Evolutionary conservation across 2,329 filamentous ascomycete genomes (phyloP), one percentile per base, ranked within the genome.

Genomic region (Byssothecium circinans): DNA sequence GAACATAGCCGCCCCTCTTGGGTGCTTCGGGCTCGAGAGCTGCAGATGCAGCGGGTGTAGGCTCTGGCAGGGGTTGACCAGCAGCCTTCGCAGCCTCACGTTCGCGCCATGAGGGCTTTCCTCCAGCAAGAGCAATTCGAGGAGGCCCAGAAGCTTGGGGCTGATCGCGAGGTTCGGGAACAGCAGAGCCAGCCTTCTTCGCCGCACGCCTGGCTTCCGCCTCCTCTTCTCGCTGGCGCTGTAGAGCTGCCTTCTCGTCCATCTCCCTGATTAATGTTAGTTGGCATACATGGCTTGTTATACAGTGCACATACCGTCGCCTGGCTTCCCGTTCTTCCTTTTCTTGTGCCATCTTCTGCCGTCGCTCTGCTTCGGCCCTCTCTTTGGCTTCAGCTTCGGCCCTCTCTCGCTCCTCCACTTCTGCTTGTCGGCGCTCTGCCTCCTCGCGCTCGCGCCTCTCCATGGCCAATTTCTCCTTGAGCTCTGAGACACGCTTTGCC

Each of bases 401-500:
- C 43, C 81, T 82, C 52, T 82, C 81, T 58, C 87, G 85, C 79
- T 96, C 92, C 71, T 95, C 90, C 62, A 94, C 90, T 72, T 97
- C 94, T 50, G 81, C 82, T 47, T 86, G 79, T 56, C 81, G 81
- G 46, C 85, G 83, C 76, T 96, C 91, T 67, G 85, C 84, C 72
- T 94, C 91, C 72, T 96, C 91, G 41, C 81, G 83, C 75, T 95
- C 90, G 47, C 84, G 81, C 77, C 85, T 90, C 81, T 96, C 91
- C 47, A 87, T 85, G 46, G 89, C 81, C 71, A 87, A 86, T 60
- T 85, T 84, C 68, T 96, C 92, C 61, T 88, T 86, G 65, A 88
- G 84, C 71, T 96, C 91, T 81, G 90, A 92, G 75, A 91, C 86
- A 65, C 94, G 89, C 57, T 85, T 82, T 32, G 86, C 83, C 74